These are phyloP conservation scores for Cercospora nicotianae DNA, from an alignment of 2,329 filamentous ascomycete genomes.

Conservation along the genomic window DNA sequence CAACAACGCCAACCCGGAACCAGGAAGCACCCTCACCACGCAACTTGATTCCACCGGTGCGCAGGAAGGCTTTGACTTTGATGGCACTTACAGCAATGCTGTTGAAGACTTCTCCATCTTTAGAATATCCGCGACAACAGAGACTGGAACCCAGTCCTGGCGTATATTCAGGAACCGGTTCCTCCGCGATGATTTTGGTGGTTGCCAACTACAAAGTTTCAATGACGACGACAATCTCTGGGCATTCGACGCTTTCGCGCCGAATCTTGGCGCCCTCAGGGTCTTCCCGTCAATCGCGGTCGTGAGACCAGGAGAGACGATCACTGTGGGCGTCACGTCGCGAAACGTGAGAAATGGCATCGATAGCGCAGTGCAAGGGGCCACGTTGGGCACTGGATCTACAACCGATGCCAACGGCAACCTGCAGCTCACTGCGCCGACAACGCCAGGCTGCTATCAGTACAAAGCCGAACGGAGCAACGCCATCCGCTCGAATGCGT, in stretches of 20 bases:
- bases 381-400: slow-evolving; percentile 13
- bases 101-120: slow-evolving; percentile 30
- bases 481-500: slow-evolving; percentile 17
- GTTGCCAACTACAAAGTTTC: slow-evolving; percentile 22
- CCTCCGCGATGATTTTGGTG: slow-evolving; percentile 14
- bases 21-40: slow-evolving; percentile 24
- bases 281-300: slow-evolving; percentile 5
- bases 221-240: slow-evolving; percentile 11
- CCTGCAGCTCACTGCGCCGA: slow-evolving; percentile 19
- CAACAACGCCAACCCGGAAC: slow-evolving; percentile 10
- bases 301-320: not conserved
- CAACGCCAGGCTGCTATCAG: slow-evolving; percentile 19
- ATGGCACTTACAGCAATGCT: slow-evolving; percentile 19
- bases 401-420: slow-evolving; percentile 13
- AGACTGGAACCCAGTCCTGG: slow-evolving; percentile 22
- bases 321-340: slow-evolving; percentile 1
- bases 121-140: slow-evolving; percentile 9
- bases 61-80: slow-evolving; percentile 22
- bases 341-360: not conserved
- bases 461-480: slow-evolving; percentile 22
- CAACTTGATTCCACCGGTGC: slow-evolving; percentile 22
- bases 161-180: slow-evolving; percentile 22
- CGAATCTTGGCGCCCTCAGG: slow-evolving; percentile 4
- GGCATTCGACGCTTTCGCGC: slow-evolving; percentile 19
- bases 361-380: not conserved